Evolutionary conservation across 371 early-diverging fungal genomes (phyloP), one percentile per base, ranked within the genome.

Genomic region (Mucor mucedo): DNA sequence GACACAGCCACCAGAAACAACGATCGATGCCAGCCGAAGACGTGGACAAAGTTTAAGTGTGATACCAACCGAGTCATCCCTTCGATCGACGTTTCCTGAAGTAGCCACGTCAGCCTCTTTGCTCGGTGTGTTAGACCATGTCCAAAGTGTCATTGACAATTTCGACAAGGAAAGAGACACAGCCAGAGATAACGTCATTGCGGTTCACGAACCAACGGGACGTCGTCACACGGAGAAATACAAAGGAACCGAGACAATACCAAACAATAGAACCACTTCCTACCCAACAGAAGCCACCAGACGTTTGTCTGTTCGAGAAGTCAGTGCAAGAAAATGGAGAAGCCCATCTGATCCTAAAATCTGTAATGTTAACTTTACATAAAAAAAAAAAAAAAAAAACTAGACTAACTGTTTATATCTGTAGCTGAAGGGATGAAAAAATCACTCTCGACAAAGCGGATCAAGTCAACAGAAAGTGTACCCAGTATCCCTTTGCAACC

Each of bases 131-230:
- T 53, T 82, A 4, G 78, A 82, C 49, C 82, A 82, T 61, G 79
- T 82, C 5, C 77, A 77, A 33, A 52, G 70, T 14, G 79, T 82
- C 27, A 82, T 82, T 68, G 79, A 79, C 47, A 62, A 69, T 52
- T 82, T 82, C 63, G 82, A 76, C 41, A 79, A 82, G 58, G 82
- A 82, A 47, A 69, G 82, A 56, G 82, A 82, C 38, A 57, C 66
- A 7, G 79, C 78, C 21, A 64, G 82, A 48, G 78, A 77, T 60
- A 73, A 75, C 16, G 78, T 82, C 32, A 82, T 82, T 69, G 69
- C 80, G 7, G 87, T 90, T 30, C 89, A 89, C 0, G 60, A 81
- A 8, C 73, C 75, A 38, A 50, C 75, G n/a, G 13, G 0, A 4
- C 63, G 35, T 35, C 35, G 35, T 35, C 75, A 86, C 82, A 83